Conservation (phyloP, 257 asterid genomes). For the Striga asiatica region DNA sequence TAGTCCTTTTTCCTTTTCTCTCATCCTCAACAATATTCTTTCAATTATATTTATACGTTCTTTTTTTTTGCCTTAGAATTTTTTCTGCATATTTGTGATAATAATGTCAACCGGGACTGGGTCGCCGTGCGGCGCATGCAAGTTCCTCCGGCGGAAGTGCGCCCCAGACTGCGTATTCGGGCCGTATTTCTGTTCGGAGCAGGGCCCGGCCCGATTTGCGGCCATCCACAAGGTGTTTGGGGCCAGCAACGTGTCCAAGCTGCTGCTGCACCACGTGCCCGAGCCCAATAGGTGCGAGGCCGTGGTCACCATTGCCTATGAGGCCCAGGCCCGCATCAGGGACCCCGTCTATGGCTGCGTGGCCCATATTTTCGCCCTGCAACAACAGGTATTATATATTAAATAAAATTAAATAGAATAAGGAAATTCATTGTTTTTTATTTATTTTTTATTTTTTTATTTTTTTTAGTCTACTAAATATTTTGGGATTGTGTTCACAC, state of each 20-base stretch:
- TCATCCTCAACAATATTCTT: too few species aligned
- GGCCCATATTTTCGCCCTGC: constrained; percentile 63
- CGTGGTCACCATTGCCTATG: constrained; percentile 76
- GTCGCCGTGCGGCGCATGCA: constrained; percentile 98
- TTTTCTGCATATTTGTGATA: too few species aligned
- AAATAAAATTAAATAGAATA: too few species aligned
- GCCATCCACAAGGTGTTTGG: constrained; percentile 95
- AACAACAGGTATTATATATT: constrained; percentile 71
- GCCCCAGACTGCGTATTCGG: constrained; percentile 72
- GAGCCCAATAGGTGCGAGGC: constrained; percentile 63
- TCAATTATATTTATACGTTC: too few species aligned
- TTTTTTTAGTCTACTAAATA: too few species aligned
- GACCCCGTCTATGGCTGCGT: constrained; percentile 94
- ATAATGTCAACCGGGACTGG: constrained; percentile 36
- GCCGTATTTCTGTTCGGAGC: constrained; percentile 77
- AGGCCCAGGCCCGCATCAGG: constrained; percentile 77
- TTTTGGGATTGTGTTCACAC: too few species aligned
- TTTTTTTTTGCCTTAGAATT: too few species aligned
- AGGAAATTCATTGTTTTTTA: too few species aligned
- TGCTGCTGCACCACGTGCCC: constrained; percentile 63
- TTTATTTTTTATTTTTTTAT: too few species aligned
- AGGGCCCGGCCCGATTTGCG: constrained; percentile 73
- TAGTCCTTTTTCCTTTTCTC: not conserved
- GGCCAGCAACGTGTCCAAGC: constrained; percentile 80
- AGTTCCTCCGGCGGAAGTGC: constrained; percentile 78